Conservation (phyloP, 345 rosid genomes). For the Mercurialis annua region DNA sequence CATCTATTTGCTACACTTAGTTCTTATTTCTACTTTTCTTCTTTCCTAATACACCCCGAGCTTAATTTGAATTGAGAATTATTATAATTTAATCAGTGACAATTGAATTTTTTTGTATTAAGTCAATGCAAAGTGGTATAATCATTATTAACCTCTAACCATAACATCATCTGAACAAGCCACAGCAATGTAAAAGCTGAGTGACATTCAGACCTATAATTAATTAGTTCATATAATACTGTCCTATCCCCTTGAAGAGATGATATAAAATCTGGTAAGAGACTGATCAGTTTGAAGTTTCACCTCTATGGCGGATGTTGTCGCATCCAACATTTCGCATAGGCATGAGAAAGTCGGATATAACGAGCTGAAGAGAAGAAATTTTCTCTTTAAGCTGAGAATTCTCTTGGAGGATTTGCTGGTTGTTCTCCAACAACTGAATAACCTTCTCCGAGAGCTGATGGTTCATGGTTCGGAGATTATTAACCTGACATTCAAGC, state of each 20-base stretch:
- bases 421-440: slow-evolving; percentile 58
- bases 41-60: background rate
- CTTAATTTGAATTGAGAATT: background rate
- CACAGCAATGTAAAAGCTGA: background rate
- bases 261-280: background rate
- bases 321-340: slow-evolving; percentile 33
- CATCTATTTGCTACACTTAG: background rate
- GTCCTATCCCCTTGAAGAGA: background rate
- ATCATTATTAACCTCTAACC: background rate
- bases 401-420: slow-evolving; percentile 66
- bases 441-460: slow-evolving; percentile 69
- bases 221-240: background rate
- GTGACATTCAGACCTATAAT: background rate
- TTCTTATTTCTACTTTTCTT: background rate
- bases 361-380: slow-evolving; percentile 52
- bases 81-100: background rate
- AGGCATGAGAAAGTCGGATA: slow-evolving; percentile 51
- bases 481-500: slow-evolving; percentile 62
- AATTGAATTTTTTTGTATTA: background rate
- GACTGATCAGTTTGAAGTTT: slow-evolving; percentile 31
- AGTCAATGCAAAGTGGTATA: background rate
- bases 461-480: slow-evolving; percentile 47
- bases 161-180: background rate
- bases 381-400: slow-evolving; percentile 66
- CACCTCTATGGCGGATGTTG: slow-evolving; percentile 33